Percentiles rank a stretch among this genome's conserved stretches.
These are phyloP conservation scores for Vigna radiata DNA, from an alignment of 306 rosid species.

Conservation along the genomic window DNA sequence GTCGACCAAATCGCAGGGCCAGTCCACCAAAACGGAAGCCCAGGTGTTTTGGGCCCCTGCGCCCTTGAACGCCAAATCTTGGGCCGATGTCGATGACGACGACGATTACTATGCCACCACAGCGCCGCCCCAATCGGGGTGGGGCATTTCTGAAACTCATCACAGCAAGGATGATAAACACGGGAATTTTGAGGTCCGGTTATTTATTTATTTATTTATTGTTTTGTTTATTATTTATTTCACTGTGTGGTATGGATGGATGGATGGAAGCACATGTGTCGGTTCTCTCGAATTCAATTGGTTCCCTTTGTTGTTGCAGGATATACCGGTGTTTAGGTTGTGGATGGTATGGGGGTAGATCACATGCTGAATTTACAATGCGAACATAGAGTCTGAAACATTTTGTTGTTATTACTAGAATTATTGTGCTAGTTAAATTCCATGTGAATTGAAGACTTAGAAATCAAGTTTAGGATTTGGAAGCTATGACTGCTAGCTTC, in stretches of 20 bases:
- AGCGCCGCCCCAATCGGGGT: slow-evolving; percentile 73
- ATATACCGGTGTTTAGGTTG: not conserved
- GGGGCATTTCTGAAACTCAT: slow-evolving; percentile 64
- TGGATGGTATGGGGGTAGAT: slow-evolving; percentile 9
- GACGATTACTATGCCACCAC: slow-evolving; percentile 85
- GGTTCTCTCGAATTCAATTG: not conserved
- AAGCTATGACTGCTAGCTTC: not conserved
- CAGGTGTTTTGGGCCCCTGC: slow-evolving; percentile 83
- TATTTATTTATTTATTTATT: not conserved
- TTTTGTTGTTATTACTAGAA: not conserved
- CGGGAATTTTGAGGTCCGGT: slow-evolving; percentile 62
- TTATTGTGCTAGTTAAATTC: slow-evolving; percentile 4
- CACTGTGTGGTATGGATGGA: not conserved
- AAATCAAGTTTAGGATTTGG: not conserved
- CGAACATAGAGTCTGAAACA: not conserved
- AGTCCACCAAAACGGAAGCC: slow-evolving; percentile 63
- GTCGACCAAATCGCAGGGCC: slow-evolving; percentile 49
- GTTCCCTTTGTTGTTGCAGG: not conserved
- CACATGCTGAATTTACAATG: not conserved
- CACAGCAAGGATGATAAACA: slow-evolving; percentile 57
- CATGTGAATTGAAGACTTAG: not conserved
- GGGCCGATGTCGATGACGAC: slow-evolving; percentile 97
- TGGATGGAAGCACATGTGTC: not conserved
- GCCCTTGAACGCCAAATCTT: slow-evolving; percentile 68
- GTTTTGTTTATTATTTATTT: not conserved